Evolutionary conservation across 768 basidiomycete genomes (phyloP).

Genomic region (Candolleomyces efflorescens): DNA sequence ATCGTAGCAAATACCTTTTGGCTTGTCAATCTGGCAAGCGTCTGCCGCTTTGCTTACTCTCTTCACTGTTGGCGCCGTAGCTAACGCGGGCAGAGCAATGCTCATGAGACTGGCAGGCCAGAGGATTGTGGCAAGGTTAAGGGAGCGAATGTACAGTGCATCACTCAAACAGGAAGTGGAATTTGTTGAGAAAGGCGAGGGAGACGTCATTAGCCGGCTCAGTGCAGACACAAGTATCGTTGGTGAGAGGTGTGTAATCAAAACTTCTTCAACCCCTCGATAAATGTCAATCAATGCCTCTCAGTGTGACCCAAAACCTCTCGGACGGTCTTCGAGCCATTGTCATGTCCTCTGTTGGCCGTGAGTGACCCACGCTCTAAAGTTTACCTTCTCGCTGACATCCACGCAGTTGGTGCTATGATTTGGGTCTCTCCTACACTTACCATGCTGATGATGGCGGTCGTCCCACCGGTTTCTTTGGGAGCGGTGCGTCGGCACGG

Average conservation of each 20-base stretch:
- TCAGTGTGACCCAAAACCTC: slow-evolving; percentile 73
- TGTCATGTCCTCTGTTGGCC: slow-evolving; percentile 91
- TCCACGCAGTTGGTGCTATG: slow-evolving; percentile 80
- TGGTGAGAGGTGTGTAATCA: slow-evolving; percentile 67
- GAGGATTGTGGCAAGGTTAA: slow-evolving; percentile 83
- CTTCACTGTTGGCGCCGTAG: slow-evolving; percentile 83
- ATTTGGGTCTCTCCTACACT: slow-evolving; percentile 86
- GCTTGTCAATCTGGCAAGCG: slow-evolving; percentile 75
- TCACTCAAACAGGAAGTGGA: slow-evolving; percentile 88
- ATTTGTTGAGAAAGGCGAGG: slow-evolving; percentile 88
- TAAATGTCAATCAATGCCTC: background rate
- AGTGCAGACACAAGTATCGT: slow-evolving; percentile 92
- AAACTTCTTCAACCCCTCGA: too few relatives aligned
- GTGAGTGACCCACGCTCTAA: slow-evolving; percentile 41
- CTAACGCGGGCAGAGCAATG: slow-evolving; percentile 80
- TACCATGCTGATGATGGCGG: slow-evolving; percentile 87
- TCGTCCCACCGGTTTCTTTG: slow-evolving; percentile 85
- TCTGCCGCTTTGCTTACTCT: slow-evolving; percentile 66
- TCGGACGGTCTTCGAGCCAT: slow-evolving; percentile 79
- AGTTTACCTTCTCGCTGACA: background rate
- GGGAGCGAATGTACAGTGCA: slow-evolving; percentile 80
- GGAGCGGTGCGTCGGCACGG: slow-evolving; percentile 56
- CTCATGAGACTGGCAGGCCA: slow-evolving; percentile 89
- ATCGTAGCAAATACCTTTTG: slow-evolving; percentile 69
- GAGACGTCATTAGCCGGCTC: slow-evolving; percentile 88